phyloP scores from a whole-genome alignment of 2,329 filamentous ascomycete genomes.

The Malbranchea cinnamomea region DNA sequence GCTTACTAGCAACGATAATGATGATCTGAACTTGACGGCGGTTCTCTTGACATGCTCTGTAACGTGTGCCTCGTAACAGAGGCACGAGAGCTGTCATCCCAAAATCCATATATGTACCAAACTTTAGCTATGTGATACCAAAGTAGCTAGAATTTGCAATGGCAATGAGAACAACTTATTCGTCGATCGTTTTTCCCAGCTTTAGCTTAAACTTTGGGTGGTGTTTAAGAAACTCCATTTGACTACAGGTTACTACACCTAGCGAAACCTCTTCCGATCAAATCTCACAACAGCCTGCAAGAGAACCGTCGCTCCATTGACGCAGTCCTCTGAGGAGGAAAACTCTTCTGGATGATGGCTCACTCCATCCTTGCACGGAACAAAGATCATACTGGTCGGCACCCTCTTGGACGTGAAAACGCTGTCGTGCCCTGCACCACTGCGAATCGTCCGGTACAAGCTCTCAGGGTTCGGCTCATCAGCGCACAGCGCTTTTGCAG shows the following conservation, averaged over 20 bases:
- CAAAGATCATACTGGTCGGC: conserved; percentile 53
- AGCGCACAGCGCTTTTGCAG: conserved; percentile 43
- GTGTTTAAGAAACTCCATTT: not conserved
- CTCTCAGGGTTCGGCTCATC: conserved; percentile 30
- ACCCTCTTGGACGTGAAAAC: conserved; percentile 45
- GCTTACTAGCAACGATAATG: too few species aligned
- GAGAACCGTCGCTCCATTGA: conserved; percentile 34
- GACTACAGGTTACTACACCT: conserved; percentile 2
- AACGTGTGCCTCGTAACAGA: too few species aligned
- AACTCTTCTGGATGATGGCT: conserved; percentile 52
- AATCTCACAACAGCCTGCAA: conserved; percentile 14
- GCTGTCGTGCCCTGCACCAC: conserved; percentile 51
- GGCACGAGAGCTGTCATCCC: too few species aligned
- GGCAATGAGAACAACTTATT: too few species aligned
- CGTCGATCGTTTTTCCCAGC: not conserved
- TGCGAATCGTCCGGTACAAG: conserved; percentile 39
- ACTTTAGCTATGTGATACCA: too few species aligned
- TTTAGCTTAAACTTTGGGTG: conserved; percentile 1
- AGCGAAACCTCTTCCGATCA: conserved; percentile 24
- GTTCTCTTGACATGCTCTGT: too few species aligned
- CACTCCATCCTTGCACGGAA: conserved; percentile 47
- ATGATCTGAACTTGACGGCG: too few species aligned
- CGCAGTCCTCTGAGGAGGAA: conserved; percentile 44
- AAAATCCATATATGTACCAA: too few species aligned
- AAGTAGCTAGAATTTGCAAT: too few species aligned